phyloP scores from a whole-genome alignment of 2,329 filamentous ascomycete species.

The Hymenoscyphus infarciens region DNA sequence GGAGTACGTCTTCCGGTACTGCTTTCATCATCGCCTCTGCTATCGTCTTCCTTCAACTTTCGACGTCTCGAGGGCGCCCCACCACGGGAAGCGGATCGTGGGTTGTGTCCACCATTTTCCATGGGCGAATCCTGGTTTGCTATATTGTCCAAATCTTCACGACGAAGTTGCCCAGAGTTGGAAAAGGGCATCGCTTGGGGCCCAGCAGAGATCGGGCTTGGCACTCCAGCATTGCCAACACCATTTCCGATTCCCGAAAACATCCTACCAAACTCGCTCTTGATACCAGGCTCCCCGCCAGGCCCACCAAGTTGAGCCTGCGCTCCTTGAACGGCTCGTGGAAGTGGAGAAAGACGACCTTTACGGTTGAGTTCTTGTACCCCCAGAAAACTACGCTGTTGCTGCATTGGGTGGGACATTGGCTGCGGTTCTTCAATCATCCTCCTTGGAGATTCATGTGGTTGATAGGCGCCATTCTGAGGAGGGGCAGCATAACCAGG shows the following conservation, averaged over 20 bases:
- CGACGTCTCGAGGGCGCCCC: slow-evolving; percentile 51
- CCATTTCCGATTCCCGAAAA: slow-evolving; percentile 87
- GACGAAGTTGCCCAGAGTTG: slow-evolving; percentile 43
- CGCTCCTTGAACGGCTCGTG: slow-evolving; percentile 89
- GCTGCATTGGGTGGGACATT: slow-evolving; percentile 39
- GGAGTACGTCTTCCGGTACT: slow-evolving; percentile 60
- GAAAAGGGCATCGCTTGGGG: slow-evolving; percentile 49
- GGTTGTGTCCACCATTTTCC: slow-evolving; percentile 38
- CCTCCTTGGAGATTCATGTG: slow-evolving; percentile 44
- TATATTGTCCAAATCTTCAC: slow-evolving; percentile 48
- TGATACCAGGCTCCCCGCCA: slow-evolving; percentile 80
- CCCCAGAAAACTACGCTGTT: slow-evolving; percentile 65
- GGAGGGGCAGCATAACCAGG: slow-evolving; percentile 37
- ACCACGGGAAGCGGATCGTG: slow-evolving; percentile 42
- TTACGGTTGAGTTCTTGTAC: slow-evolving; percentile 73
- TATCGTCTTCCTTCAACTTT: slow-evolving; percentile 74
- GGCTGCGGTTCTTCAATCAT: slow-evolving; percentile 51
- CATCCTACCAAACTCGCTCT: slow-evolving; percentile 91
- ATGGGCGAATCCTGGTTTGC: slow-evolving; percentile 42
- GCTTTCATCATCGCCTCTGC: slow-evolving; percentile 64
- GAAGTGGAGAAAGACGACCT: slow-evolving; percentile 81
- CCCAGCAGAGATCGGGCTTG: slow-evolving; percentile 49
- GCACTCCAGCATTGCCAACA: slow-evolving; percentile 47
- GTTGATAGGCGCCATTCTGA: slow-evolving; percentile 41
- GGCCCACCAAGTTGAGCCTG: slow-evolving; percentile 77